Evolutionary conservation across 768 basidiomycete species (phyloP).

Genomic region (Chalciporus piperatus): DNA sequence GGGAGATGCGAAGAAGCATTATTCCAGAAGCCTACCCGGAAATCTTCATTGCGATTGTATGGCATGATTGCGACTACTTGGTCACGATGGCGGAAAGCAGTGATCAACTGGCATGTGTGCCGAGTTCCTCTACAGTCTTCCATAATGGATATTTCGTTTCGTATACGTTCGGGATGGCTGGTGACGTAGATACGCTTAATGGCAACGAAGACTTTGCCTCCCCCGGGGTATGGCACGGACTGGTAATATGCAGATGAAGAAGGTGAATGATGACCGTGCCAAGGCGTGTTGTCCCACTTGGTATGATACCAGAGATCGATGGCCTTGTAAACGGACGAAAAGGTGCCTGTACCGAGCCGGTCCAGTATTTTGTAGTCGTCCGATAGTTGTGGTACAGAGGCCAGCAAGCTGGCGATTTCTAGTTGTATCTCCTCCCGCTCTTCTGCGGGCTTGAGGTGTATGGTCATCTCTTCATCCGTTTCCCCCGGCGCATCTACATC

Average conservation of each 20-base stretch:
- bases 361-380: constrained; percentile 79
- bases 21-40: constrained; percentile 62
- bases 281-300: constrained; percentile 73
- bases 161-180: constrained; percentile 86
- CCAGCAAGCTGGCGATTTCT: constrained; percentile 74
- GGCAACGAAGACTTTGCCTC: constrained; percentile 75
- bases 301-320: constrained; percentile 72
- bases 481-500: constrained; percentile 34
- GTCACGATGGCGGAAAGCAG: constrained; percentile 86
- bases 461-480: constrained; percentile 61
- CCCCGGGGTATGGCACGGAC: constrained; percentile 39
- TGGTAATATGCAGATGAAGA: constrained; percentile 68
- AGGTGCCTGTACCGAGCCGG: constrained; percentile 94
- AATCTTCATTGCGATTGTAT: constrained; percentile 89
- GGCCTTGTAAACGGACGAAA: constrained; percentile 99
- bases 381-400: constrained; percentile 61
- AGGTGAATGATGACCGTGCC: constrained; percentile 65
- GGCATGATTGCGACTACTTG: constrained; percentile 96
- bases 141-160: constrained; percentile 90
- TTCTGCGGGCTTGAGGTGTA: constrained; percentile 54
- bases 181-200: constrained; percentile 97
- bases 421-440: constrained; percentile 72
- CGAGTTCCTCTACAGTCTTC: constrained; percentile 80
- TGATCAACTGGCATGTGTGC: constrained; percentile 90
- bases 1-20: not conserved